Evolutionary conservation across 345 rosid genomes (phyloP).

Genomic region (Ceriops zippeliana): DNA sequence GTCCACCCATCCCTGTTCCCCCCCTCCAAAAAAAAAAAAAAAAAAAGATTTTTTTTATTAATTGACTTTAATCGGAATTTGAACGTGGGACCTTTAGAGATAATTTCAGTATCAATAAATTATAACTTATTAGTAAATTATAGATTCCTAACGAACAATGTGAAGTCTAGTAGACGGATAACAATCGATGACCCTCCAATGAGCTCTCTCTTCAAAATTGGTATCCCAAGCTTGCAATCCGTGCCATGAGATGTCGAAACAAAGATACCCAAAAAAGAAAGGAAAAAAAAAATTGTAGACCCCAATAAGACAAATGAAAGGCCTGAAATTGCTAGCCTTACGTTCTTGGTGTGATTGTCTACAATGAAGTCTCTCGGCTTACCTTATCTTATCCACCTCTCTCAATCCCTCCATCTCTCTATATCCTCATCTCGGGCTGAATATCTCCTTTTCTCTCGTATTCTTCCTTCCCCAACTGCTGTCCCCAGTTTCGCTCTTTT

Average conservation of each 20-base stretch:
- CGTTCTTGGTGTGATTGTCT: constrained; percentile 25
- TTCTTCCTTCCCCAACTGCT: constrained; percentile 12
- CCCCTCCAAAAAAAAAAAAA: too few relatives aligned
- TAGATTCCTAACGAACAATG: too few relatives aligned
- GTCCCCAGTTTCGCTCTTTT: constrained; percentile 14
- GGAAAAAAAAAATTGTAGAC: background rate
- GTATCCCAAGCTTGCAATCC: too few relatives aligned
- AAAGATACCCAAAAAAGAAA: background rate
- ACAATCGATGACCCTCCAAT: too few relatives aligned
- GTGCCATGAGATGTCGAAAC: background rate
- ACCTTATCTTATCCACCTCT: constrained; percentile 70
- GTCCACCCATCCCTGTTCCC: too few relatives aligned
- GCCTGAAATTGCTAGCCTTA: constrained; percentile 52
- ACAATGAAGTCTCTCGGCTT: constrained; percentile 26
- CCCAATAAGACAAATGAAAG: constrained; percentile 46
- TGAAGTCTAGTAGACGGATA: too few relatives aligned
- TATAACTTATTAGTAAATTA: too few relatives aligned
- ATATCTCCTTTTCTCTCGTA: background rate
- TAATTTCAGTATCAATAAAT: too few relatives aligned
- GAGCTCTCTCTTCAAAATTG: too few relatives aligned
- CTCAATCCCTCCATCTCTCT: constrained; percentile 9
- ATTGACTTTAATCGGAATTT: too few relatives aligned
- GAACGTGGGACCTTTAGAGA: too few relatives aligned
- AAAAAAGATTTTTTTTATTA: too few relatives aligned
- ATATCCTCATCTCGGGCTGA: background rate